Evolutionary conservation across 306 rosid genomes (phyloP).

Genomic region (Arachis hypogaea): DNA sequence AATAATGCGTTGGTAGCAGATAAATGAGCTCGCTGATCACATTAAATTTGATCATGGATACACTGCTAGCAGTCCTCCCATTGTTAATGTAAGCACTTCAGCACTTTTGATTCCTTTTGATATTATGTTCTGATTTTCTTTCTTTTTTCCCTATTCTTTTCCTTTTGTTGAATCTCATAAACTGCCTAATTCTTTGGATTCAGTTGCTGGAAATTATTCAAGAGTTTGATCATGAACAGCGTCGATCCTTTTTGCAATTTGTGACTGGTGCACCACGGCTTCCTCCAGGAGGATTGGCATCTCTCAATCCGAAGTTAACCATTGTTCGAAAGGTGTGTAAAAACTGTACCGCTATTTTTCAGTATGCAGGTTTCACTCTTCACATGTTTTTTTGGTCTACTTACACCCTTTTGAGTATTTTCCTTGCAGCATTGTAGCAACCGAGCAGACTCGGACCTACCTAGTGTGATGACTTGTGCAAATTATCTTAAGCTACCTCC

Average conservation of each 20-base stretch:
- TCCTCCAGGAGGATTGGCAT: conserved; percentile 97
- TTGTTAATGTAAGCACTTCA: conserved; percentile 63
- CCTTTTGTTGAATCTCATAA: conserved; percentile 9
- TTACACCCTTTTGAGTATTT: conserved; percentile 15
- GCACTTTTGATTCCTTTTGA: background rate
- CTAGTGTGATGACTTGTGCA: conserved; percentile 99
- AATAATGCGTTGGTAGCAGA: conserved; percentile 47
- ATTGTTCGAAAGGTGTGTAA: conserved; percentile 81
- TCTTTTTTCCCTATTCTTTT: background rate
- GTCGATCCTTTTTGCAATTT: conserved; percentile 90
- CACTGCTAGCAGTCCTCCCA: conserved; percentile 94
- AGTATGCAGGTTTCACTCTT: background rate
- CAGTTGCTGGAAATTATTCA: conserved; percentile 87
- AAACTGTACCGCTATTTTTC: background rate
- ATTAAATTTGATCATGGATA: conserved; percentile 96
- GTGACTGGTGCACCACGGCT: conserved; percentile 97
- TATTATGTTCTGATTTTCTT: background rate
- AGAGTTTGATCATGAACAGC: conserved; percentile 68
- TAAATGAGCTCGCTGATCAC: conserved; percentile 82
- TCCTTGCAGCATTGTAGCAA: conserved; percentile 72
- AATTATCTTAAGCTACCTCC: conserved; percentile 97
- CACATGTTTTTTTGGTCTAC: conserved; percentile 25
- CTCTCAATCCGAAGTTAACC: conserved; percentile 93
- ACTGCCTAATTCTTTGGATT: conserved; percentile 28
- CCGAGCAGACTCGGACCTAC: conserved; percentile 77